Conservation (phyloP, 169 alveolate genomes). For the Sarcocystis neurona region DNA sequence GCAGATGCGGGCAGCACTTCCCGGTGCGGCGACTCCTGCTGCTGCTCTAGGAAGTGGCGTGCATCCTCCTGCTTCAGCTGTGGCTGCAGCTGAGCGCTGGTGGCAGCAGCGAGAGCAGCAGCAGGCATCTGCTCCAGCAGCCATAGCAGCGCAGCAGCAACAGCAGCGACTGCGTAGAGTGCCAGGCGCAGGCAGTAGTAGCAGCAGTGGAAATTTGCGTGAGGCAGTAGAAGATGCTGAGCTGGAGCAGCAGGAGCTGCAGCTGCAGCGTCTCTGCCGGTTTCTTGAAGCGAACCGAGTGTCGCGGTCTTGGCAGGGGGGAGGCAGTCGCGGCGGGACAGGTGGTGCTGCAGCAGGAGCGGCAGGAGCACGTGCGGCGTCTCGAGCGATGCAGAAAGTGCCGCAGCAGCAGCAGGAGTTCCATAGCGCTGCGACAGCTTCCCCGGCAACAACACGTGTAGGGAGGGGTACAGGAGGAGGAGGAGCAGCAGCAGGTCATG, state of each 20-base stretch:
- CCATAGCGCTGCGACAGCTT: neutral
- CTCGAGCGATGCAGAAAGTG: neutral
- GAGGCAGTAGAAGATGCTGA: neutral
- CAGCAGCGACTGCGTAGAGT: too few relatives aligned
- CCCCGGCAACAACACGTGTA: neutral
- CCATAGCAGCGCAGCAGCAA: too few relatives aligned
- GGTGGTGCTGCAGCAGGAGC: neutral
- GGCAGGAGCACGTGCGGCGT: neutral
- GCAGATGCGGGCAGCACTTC: neutral
- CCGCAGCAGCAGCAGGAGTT: neutral
- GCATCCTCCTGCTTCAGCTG: neutral
- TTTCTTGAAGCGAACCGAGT: neutral
- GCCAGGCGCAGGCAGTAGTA: too few relatives aligned
- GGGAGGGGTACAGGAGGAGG: neutral
- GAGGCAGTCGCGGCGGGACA: neutral
- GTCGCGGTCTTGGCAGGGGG: too few relatives aligned
- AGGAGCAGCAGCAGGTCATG: neutral
- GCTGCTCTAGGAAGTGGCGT: neutral
- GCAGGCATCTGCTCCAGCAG: neutral
- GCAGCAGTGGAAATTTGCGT: too few relatives aligned
- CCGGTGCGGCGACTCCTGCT: neutral
- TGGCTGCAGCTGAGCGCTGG: neutral
- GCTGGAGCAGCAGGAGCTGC: neutral
- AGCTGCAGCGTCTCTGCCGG: neutral
- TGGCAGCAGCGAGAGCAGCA: neutral